Base-by-base conservation (phyloP, 345 rosid genomes). In the Sisymbrium irio region DNA sequence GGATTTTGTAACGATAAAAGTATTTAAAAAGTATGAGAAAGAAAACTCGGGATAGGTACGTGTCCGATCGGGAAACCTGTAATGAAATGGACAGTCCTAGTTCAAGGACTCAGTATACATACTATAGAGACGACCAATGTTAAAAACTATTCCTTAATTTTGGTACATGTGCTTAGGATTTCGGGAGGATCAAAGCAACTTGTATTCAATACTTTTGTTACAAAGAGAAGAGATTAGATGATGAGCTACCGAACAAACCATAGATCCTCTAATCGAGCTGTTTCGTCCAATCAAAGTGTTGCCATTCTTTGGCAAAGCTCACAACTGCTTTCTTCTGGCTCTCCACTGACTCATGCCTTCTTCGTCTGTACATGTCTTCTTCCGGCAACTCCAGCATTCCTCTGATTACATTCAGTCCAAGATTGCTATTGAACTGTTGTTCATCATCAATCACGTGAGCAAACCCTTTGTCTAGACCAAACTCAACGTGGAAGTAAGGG, bases 371-470 rank as follows among this genome's bases (percentile, higher is more conserved):
- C 99, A 92, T 95, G 67, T 95, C 99, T 77, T 95, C 99, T 74
- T 90, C 98, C 0, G 96, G 85, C 49, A 87, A 72, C 17, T 66
- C 79, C 2, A 91, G 79, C 97, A 94, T 94, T 39, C 97, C 97
- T 79, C 97, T 87, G 27, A 94, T 88, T 3, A 94, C 97, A 71
- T 94, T 85, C 47, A 90, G 83, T 27, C 99, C 99, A 14, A 95
- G 82, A 83, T 85, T 87, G 76, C 85, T 86, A 12, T 89, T 90
- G 65, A 92, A 92, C 77, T 89, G 90, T 19, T 77, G 77, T 78
- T 95, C 97, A 2, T 95, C 97, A 7, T 95, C 99, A n/a, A 95
- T 95, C 68, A 90, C 99, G 33, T 95, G 98, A 69, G 82, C 99
- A 49, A 92, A 90, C 5, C 99, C 97, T 81, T 59, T 87, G 51